Conservation (phyloP, 306 rosid genomes). For the Prunus armeniaca region DNA sequence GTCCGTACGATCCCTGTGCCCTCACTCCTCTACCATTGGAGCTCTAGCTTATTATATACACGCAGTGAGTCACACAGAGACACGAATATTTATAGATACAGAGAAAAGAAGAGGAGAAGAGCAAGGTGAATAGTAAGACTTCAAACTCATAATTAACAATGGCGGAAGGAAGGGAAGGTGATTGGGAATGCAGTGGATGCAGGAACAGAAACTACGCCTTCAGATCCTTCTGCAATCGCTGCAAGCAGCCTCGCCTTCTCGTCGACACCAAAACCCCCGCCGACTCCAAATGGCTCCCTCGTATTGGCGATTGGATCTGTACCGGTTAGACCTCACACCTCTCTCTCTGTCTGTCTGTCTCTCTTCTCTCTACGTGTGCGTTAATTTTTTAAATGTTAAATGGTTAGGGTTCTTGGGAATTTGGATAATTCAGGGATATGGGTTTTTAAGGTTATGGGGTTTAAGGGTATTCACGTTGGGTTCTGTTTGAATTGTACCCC, state of each 20-base stretch:
- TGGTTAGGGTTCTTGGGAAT: not conserved
- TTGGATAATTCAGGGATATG: not conserved
- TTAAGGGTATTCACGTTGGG: not conserved
- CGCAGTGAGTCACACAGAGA: not conserved
- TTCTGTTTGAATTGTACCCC: not conserved
- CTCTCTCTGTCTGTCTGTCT: not conserved
- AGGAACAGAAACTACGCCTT: constrained; percentile 90
- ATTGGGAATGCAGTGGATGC: constrained; percentile 95
- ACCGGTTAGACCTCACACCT: constrained; percentile 50
- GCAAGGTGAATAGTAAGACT: not conserved
- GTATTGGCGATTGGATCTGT: constrained; percentile 98
- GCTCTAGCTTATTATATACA: not conserved
- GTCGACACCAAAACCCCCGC: constrained; percentile 89
- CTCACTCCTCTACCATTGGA: not conserved
- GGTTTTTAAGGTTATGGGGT: not conserved
- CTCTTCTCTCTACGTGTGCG: not conserved
- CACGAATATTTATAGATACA: not conserved
- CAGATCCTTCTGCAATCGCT: constrained; percentile 95
- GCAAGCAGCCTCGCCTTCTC: constrained; percentile 94
- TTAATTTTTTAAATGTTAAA: not conserved
- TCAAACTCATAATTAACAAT: constrained; percentile 7
- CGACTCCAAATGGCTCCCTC: constrained; percentile 97
- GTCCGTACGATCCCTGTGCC: not conserved
- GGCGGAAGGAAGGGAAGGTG: constrained; percentile 92
- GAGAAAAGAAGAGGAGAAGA: not conserved